Evolutionary conservation across 345 rosid species (phyloP).

Genomic region (Barbarea vulgaris): DNA sequence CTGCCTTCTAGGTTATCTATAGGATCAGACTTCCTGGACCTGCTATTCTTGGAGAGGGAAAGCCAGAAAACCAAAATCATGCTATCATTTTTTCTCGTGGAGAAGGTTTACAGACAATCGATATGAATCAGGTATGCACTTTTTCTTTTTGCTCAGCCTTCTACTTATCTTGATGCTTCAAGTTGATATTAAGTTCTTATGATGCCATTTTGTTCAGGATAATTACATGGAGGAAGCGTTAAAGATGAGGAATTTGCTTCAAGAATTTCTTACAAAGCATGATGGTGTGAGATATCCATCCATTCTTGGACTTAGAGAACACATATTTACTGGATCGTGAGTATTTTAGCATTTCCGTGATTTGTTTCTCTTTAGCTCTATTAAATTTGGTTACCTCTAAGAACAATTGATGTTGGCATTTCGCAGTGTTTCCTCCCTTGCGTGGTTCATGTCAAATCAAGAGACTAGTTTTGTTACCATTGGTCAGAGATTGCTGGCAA

Average conservation of each 20-base stretch:
- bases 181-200: not conserved
- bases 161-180: not conserved
- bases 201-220: slow-evolving; percentile 53
- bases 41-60: slow-evolving; percentile 98
- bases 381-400: slow-evolving; percentile 5
- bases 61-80: slow-evolving; percentile 99
- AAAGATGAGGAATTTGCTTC: slow-evolving; percentile 92
- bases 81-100: slow-evolving; percentile 97
- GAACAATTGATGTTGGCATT: slow-evolving; percentile 23
- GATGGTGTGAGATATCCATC: slow-evolving; percentile 93
- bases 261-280: slow-evolving; percentile 93
- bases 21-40: slow-evolving; percentile 95
- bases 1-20: slow-evolving; percentile 79
- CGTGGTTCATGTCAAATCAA: slow-evolving; percentile 99
- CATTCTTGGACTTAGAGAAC: slow-evolving; percentile 98
- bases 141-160: not conserved
- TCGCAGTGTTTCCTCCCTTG: slow-evolving; percentile 96
- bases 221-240: slow-evolving; percentile 99
- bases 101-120: slow-evolving; percentile 97
- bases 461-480: slow-evolving; percentile 99
- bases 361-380: not conserved
- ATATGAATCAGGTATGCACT: slow-evolving; percentile 88
- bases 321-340: slow-evolving; percentile 99
- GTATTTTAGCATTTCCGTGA: slow-evolving; percentile 20
- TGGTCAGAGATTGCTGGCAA: slow-evolving; percentile 94